A percentile compares a stretch with the other conserved stretches of the same genome.
These are phyloP conservation scores for Jimgerdemannia lactiflua DNA, from an alignment of 192 early-diverging fungal species.

Conservation along the genomic window DNA sequence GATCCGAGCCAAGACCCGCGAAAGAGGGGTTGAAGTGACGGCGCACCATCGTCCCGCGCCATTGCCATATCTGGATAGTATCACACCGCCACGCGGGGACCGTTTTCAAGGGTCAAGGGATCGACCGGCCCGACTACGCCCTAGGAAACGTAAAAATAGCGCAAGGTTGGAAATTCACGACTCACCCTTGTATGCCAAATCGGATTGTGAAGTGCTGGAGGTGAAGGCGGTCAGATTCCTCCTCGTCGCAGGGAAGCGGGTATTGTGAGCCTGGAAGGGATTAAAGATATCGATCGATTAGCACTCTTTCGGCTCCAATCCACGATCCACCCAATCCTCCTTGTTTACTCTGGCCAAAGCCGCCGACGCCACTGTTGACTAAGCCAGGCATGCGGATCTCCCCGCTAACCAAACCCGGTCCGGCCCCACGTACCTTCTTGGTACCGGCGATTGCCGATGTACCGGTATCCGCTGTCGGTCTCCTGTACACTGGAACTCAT, in stretches of 20 bases:
- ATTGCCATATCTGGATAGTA: too few relatives aligned
- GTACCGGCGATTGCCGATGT: background rate
- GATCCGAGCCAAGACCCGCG: too few relatives aligned
- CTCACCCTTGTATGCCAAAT: constrained; percentile 44
- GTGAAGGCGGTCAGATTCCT: constrained; percentile 49
- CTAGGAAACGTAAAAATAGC: too few relatives aligned
- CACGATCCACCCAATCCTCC: too few relatives aligned
- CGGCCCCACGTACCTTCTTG: background rate
- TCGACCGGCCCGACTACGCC: too few relatives aligned
- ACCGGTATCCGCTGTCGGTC: background rate
- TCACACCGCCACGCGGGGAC: too few relatives aligned
- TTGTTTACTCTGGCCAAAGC: too few relatives aligned
- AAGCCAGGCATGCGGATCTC: background rate
- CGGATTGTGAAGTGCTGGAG: constrained; percentile 48
- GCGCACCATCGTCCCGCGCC: too few relatives aligned
- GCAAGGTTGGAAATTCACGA: background rate
- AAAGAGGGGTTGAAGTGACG: too few relatives aligned
- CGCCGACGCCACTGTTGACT: background rate
- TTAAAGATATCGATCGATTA: constrained; percentile 20
- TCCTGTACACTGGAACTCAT: background rate
- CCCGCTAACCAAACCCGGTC: background rate
- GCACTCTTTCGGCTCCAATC: too few relatives aligned
- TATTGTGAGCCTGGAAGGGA: constrained; percentile 38
- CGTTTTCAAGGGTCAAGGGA: too few relatives aligned
- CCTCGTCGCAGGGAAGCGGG: constrained; percentile 47